phyloP scores from a whole-genome alignment of 176 grass and related monocot species.

The Olyra latifolia region DNA sequence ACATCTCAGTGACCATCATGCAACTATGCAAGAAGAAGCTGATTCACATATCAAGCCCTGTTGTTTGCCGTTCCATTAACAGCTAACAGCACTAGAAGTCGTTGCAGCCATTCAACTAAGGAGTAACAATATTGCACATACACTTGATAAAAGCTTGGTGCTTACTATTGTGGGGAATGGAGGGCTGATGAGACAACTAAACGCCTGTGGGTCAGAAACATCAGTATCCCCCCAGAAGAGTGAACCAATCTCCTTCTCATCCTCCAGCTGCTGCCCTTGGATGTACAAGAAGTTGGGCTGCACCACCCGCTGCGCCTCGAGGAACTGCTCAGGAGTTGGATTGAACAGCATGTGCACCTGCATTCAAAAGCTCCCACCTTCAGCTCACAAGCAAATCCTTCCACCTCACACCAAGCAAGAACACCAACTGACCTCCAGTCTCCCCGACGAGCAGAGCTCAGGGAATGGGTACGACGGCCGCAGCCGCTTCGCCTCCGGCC shows the following conservation, averaged over 20 bases:
- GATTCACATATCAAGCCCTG: neutral
- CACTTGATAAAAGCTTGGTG: neutral
- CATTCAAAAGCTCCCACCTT: constrained; percentile 26
- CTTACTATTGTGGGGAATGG: constrained; percentile 92
- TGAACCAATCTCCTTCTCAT: constrained; percentile 79
- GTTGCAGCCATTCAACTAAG: neutral
- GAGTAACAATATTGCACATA: constrained; percentile 21
- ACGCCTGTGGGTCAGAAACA: constrained; percentile 65
- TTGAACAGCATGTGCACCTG: constrained; percentile 85
- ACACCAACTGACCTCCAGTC: constrained; percentile 63
- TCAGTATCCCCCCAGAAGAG: constrained; percentile 71
- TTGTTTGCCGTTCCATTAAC: constrained; percentile 5
- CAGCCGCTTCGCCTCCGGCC: constrained; percentile 46
- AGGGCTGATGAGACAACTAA: constrained; percentile 74
- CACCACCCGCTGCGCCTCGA: constrained; percentile 68
- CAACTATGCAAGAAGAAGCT: neutral
- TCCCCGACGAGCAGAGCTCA: constrained; percentile 72
- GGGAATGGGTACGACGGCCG: constrained; percentile 64
- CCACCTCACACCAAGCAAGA: neutral
- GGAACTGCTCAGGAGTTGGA: constrained; percentile 84
- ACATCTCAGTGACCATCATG: neutral
- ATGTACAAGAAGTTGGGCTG: constrained; percentile 90
- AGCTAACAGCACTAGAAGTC: constrained; percentile 7
- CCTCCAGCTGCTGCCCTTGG: constrained; percentile 77
- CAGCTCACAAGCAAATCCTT: constrained; percentile 12